Conservation (phyloP, 495 filamentous ascomycete species). For the Aspergillus nidulans region DNA sequence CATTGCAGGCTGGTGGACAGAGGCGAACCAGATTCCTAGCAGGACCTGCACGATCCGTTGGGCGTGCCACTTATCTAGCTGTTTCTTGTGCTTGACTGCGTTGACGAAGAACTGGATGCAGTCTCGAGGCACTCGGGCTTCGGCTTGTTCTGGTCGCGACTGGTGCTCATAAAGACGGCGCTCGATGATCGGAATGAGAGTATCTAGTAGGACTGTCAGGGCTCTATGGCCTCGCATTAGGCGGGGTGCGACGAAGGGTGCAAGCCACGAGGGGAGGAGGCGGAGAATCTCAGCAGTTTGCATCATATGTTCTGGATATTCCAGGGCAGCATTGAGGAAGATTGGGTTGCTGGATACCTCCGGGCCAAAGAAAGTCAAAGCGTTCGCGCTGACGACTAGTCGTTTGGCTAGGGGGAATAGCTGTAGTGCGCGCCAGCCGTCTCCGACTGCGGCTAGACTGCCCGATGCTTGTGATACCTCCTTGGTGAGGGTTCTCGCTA, state of each 20-base stretch:
- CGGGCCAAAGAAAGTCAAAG: not conserved
- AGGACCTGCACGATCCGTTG: not conserved
- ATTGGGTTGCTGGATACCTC: not conserved
- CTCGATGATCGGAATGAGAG: not conserved
- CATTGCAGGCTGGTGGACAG: constrained; percentile 5
- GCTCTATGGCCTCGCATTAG: not conserved
- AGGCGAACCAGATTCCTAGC: constrained; percentile 4
- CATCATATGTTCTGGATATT: constrained; percentile 4
- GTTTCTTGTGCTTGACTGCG: not conserved
- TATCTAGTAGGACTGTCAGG: not conserved
- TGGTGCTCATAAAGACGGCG: not conserved
- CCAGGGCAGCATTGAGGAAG: constrained; percentile 5
- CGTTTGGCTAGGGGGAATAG: constrained; percentile 2
- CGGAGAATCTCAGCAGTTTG: not conserved
- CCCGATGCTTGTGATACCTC: not conserved
- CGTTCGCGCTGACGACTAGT: constrained; percentile 1
- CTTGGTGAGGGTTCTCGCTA: not conserved
- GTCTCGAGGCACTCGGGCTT: not conserved
- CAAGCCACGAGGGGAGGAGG: not conserved
- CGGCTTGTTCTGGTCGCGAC: not conserved
- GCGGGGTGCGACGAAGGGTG: not conserved
- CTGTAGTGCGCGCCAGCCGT: not conserved
- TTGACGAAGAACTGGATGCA: constrained; percentile 9
- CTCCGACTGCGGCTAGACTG: not conserved
- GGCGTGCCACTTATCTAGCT: not conserved